Conservation (phyloP, 2,329 filamentous ascomycete species). For the Fusarium pseudograminearum region DNA sequence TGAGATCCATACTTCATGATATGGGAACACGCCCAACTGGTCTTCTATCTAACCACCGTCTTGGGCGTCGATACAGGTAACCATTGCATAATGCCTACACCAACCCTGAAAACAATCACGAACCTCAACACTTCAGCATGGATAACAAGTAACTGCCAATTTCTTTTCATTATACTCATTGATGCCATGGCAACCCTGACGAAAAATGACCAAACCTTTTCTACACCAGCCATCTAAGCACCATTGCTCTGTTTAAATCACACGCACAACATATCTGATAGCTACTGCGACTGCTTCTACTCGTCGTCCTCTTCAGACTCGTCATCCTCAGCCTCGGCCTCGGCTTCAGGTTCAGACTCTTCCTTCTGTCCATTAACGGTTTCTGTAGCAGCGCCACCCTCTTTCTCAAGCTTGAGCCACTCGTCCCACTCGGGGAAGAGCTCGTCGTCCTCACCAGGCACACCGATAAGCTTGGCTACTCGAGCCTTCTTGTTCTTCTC, state of each 20-base stretch:
- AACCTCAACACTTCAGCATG: background rate
- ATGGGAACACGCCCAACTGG: background rate
- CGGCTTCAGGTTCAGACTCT: conserved; percentile 40
- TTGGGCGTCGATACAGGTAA: background rate
- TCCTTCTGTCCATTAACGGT: conserved; percentile 42
- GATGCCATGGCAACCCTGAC: conserved; percentile 48
- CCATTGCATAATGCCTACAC: background rate
- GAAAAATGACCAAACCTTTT: conserved; percentile 50
- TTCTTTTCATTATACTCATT: conserved; percentile 51
- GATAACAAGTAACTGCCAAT: conserved; percentile 20
- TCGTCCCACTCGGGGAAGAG: conserved; percentile 98
- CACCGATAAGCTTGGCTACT: conserved; percentile 83
- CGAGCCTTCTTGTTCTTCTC: conserved; percentile 89
- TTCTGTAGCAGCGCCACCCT: conserved; percentile 63
- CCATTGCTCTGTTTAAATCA: conserved; percentile 38
- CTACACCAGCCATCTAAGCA: conserved; percentile 49
- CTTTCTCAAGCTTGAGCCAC: conserved; percentile 83
- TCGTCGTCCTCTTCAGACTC: conserved; percentile 25
- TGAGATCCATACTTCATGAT: background rate
- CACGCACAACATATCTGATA: conserved; percentile 16
- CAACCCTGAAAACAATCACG: background rate
- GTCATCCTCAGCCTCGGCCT: conserved; percentile 46
- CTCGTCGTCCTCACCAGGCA: conserved; percentile 85
- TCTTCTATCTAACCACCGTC: background rate
- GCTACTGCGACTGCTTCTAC: background rate